Base-by-base conservation (phyloP, 768 basidiomycete genomes). In the Gymnopilus dilepis region DNA sequence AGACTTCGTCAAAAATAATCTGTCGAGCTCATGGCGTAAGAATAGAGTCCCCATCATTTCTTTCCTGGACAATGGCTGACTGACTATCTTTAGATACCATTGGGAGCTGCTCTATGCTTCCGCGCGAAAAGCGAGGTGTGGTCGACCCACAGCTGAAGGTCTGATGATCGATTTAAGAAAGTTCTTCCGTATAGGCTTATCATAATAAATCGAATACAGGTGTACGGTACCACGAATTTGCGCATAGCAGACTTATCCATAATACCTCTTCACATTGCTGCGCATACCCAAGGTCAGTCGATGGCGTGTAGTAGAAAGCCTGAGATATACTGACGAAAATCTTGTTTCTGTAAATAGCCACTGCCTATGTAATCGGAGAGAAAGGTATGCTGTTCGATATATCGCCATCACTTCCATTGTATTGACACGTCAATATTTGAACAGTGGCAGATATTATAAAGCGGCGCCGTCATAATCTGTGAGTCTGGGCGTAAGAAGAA, bases 201-300 rank as follows among this genome's bases (percentile, higher is more conserved):
- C 9, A 6, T 15, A 15, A 48, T 41, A n/a, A 11, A 13, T 55
- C 21, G 33, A 9, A 57, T 48, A 19, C 41, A 81, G 80, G 85
- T 87, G 0, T 86, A 87, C 63, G 86, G 84, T 1, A 86, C 86
- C 2, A 76, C 69, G 47, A 86, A 86, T 61, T 56, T 87, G n/a
- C 79, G 86, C 6, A 78, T 87, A 5, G 83, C 77, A 9, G 84
- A 86, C 65, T 56, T 86, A n/a, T 84, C 83, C 4, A 73, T 86
- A 52, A 68, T 85, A 6, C 85, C 86, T 2, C 68, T 86, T 54
- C 84, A 84, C 45, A 72, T 85, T 54, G 76, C 77, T 6, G 76
- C 79, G 3, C 84, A 85, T 63, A 71, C 82, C 3, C 79, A 82
- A 73, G 63, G 82, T 82, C 22, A 12, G 41, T 15, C 8, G 24